A percentile compares a stretch with the other conserved stretches of the same genome.
These are phyloP conservation scores for Alternaria tenuissima DNA, from an alignment of 2,329 filamentous ascomycete genomes.

Conservation along the genomic window DNA sequence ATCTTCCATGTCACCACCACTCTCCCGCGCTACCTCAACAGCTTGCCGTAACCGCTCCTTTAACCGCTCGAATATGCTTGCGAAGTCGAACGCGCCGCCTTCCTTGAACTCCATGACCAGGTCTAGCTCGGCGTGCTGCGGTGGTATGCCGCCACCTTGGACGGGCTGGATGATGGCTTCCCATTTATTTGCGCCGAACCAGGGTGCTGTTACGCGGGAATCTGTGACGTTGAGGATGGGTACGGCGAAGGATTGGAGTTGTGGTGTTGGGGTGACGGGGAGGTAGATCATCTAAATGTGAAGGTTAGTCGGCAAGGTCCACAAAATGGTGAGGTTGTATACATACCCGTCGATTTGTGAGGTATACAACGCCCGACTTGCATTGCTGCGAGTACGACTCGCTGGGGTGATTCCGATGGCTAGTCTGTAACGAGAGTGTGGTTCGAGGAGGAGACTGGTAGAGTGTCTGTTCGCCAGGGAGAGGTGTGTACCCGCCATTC, in stretches of 20 bases:
- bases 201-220: slow-evolving; percentile 84
- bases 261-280: slow-evolving; percentile 70
- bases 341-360: slow-evolving; percentile 83
- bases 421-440: slow-evolving; percentile 75
- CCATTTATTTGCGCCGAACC: slow-evolving; percentile 94
- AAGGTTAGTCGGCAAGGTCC: slow-evolving; percentile 9
- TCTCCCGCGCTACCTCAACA: slow-evolving; percentile 75
- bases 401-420: slow-evolving; percentile 69
- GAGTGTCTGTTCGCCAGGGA: slow-evolving; percentile 83
- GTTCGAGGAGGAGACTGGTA: slow-evolving; percentile 83
- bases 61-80: slow-evolving; percentile 80
- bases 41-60: slow-evolving; percentile 85
- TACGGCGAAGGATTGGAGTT: slow-evolving; percentile 86
- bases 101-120: slow-evolving; percentile 91
- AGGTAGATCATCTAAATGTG: slow-evolving; percentile 82
- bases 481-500: slow-evolving; percentile 76
- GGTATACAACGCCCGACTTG: slow-evolving; percentile 76
- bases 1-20: slow-evolving; percentile 58
- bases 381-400: slow-evolving; percentile 74
- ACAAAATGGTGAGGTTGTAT: background rate
- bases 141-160: slow-evolving; percentile 80
- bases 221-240: slow-evolving; percentile 89
- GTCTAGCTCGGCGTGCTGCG: slow-evolving; percentile 76
- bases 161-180: slow-evolving; percentile 81
- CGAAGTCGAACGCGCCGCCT: slow-evolving; percentile 92